A percentile compares a stretch with the other conserved stretches of the same genome.
These are phyloP conservation scores for Aspergillus pseudoterreus DNA, from an alignment of 2,329 filamentous ascomycete genomes.

Conservation along the genomic window DNA sequence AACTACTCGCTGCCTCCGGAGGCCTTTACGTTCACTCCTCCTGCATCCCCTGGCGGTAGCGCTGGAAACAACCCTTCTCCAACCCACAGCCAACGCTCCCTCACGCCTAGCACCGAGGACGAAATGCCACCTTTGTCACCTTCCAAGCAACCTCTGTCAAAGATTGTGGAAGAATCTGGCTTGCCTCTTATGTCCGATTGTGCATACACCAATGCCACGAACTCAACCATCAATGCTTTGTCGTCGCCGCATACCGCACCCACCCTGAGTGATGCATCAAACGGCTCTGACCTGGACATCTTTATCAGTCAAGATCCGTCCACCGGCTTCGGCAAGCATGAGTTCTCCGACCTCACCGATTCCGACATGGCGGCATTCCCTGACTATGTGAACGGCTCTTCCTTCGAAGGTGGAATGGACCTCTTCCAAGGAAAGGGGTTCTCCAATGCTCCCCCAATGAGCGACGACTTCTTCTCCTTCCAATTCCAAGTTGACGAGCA, in stretches of 20 bases:
- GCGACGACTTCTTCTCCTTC: slow-evolving; percentile 35
- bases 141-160: slow-evolving; percentile 25
- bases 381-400: slow-evolving; percentile 30
- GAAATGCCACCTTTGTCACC: slow-evolving; percentile 35
- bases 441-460: slow-evolving; percentile 19
- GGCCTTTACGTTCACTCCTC: slow-evolving; percentile 46
- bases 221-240: slow-evolving; percentile 27
- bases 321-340: slow-evolving; percentile 24
- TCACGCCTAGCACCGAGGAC: slow-evolving; percentile 38
- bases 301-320: slow-evolving; percentile 37
- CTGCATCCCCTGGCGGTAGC: slow-evolving; percentile 43
- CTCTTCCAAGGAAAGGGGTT: slow-evolving; percentile 32
- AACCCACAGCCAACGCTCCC: slow-evolving; percentile 29
- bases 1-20: slow-evolving; percentile 36
- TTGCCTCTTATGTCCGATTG: slow-evolving; percentile 26
- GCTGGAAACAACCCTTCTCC: slow-evolving; percentile 38
- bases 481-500: slow-evolving; percentile 36
- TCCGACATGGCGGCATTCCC: slow-evolving; percentile 30
- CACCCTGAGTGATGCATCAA: slow-evolving; percentile 31
- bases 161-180: slow-evolving; percentile 28
- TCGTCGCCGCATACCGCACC: slow-evolving; percentile 37
- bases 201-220: slow-evolving; percentile 27
- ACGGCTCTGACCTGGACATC: slow-evolving; percentile 37
- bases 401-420: slow-evolving; percentile 32
- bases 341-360: slow-evolving; percentile 28